Conservation (phyloP, 306 rosid genomes). For the Datisca glomerata region DNA sequence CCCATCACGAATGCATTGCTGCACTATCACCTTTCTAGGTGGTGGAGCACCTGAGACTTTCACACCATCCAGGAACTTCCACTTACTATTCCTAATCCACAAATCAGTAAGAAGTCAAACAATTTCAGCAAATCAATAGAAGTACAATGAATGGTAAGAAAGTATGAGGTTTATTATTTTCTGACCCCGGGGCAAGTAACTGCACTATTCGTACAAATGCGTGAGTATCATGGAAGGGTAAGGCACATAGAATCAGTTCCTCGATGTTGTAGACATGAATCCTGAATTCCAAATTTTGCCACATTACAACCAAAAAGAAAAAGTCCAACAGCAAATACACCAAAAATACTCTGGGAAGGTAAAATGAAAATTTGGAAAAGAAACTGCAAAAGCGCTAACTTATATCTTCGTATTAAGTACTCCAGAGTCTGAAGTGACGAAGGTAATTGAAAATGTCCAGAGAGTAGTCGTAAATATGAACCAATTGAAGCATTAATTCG, state of each 20-base stretch:
- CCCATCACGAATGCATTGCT: conserved; percentile 70
- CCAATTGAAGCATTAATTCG: conserved; percentile 39
- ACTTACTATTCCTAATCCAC: conserved; percentile 48
- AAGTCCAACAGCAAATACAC: background rate
- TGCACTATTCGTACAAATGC: conserved; percentile 66
- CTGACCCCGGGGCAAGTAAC: conserved; percentile 57
- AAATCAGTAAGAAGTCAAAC: conserved; percentile 16
- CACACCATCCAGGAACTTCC: conserved; percentile 80
- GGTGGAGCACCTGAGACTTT: conserved; percentile 76
- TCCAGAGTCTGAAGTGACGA: conserved; percentile 70
- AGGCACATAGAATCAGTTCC: conserved; percentile 59
- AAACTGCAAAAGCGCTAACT: conserved; percentile 31
- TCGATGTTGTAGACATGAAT: conserved; percentile 58
- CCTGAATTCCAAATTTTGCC: conserved; percentile 31
- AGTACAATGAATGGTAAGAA: conserved; percentile 12
- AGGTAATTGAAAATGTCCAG: conserved; percentile 42
- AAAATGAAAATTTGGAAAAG: background rate
- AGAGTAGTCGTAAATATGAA: conserved; percentile 52
- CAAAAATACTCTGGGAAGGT: background rate
- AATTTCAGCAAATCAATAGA: conserved; percentile 4
- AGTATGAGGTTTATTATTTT: conserved; percentile 1
- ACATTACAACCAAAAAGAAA: conserved; percentile 4
- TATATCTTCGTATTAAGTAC: conserved; percentile 74
- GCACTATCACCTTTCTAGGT: conserved; percentile 75
- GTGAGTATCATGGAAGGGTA: conserved; percentile 88